These are phyloP conservation scores for Diacronema lutheri DNA, from an alignment of 78 protist genomes.

Conservation along the genomic window DNA sequence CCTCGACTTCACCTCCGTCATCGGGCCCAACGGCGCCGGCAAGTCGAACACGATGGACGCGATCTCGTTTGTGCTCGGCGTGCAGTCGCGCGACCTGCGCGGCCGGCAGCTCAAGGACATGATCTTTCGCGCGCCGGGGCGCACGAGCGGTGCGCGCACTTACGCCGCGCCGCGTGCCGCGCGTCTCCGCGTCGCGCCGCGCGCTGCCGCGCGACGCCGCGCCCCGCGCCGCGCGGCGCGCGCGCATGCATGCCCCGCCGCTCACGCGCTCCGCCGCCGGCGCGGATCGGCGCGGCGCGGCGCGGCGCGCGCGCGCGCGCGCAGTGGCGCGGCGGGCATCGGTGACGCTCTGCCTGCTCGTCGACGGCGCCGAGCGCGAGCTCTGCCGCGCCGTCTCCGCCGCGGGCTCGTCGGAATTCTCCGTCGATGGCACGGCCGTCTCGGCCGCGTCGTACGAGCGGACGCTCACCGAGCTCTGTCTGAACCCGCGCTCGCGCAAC, in stretches of 20 bases:
- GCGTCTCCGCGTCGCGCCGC: too few relatives aligned
- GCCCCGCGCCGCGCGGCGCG: too few relatives aligned
- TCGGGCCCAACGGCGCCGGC: conserved; percentile 96
- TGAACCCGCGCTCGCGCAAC: conserved; percentile 73
- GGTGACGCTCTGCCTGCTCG: neutral
- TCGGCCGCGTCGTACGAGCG: conserved; percentile 44
- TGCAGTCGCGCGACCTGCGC: conserved; percentile 69
- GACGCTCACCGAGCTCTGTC: conserved; percentile 31
- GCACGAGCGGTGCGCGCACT: neutral
- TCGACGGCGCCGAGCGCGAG: neutral
- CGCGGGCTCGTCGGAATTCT: conserved; percentile 43
- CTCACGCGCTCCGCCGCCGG: neutral
- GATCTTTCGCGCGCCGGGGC: conserved; percentile 2
- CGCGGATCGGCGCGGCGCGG: too few relatives aligned
- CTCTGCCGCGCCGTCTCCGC: conserved; percentile 44
- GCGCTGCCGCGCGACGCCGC: neutral
- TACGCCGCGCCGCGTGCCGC: neutral
- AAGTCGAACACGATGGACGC: conserved; percentile 95
- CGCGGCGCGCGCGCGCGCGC: neutral
- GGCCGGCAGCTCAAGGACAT: conserved; percentile 59
- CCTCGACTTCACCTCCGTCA: conserved; percentile 82
- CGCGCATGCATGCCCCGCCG: neutral
- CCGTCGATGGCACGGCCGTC: conserved; percentile 43
- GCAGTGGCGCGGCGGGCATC: neutral
- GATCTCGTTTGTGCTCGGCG: conserved; percentile 91